Percentiles rank a stretch among this genome's conserved stretches.
Conservation (phyloP, 768 basidiomycete genomes). For the Hemileccinum rubropunctum region DNA sequence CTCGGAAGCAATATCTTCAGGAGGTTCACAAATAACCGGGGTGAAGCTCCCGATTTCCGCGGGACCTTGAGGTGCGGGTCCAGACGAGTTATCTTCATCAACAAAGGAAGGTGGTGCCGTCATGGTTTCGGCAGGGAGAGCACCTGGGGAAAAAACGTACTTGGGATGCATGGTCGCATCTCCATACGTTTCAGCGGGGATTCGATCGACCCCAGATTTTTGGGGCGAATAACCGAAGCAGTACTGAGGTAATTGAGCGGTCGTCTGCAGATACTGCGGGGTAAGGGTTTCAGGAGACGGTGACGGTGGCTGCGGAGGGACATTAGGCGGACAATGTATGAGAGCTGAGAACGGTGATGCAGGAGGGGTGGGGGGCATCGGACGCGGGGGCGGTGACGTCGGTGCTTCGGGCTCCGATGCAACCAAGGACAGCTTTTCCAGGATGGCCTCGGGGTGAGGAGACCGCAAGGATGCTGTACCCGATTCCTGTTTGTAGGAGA, state of each 20-base stretch:
- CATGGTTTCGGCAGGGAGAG: slow-evolving; percentile 10
- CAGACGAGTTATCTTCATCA: slow-evolving; percentile 10
- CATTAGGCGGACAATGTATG: slow-evolving; percentile 9
- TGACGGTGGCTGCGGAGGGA: slow-evolving; percentile 16
- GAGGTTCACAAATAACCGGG: slow-evolving; percentile 29
- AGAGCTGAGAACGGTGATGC: slow-evolving; percentile 14
- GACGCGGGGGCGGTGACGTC: slow-evolving; percentile 20
- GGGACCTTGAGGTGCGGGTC: slow-evolving; percentile 14
- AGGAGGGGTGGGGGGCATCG: slow-evolving; percentile 16
- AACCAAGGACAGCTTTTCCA: slow-evolving; percentile 20
- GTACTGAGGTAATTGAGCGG: slow-evolving; percentile 29
- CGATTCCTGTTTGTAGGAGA: slow-evolving; percentile 17
- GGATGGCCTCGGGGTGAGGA: slow-evolving; percentile 18
- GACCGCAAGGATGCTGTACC: slow-evolving; percentile 10
- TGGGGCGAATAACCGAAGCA: slow-evolving; percentile 15
- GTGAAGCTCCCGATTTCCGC: slow-evolving; percentile 26
- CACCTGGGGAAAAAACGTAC: slow-evolving; percentile 15
- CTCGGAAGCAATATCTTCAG: slow-evolving; percentile 25
- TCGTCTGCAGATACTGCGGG: slow-evolving; percentile 25
- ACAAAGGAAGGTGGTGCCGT: slow-evolving; percentile 16
- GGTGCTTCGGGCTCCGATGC: slow-evolving; percentile 19
- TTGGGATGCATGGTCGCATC: slow-evolving; percentile 17
- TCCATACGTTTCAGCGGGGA: slow-evolving; percentile 9
- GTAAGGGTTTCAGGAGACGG: slow-evolving; percentile 16
- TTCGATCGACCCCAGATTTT: slow-evolving; percentile 31